These are phyloP conservation scores for Amylocystis lapponica DNA, from an alignment of 768 basidiomycete species.

Conservation along the genomic window DNA sequence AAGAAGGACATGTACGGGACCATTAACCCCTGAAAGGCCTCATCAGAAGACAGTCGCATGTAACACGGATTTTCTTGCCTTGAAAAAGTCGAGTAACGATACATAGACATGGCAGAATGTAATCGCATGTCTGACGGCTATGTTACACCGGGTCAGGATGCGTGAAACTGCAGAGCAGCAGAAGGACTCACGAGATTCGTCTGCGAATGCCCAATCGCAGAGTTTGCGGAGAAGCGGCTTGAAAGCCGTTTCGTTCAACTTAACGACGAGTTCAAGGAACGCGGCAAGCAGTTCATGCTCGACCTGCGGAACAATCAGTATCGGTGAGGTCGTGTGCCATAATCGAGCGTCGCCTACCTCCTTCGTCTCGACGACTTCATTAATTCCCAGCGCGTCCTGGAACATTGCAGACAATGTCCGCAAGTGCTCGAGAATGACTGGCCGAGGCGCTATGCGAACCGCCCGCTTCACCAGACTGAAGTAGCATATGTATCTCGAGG, in stretches of 20 bases:
- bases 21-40: conserved; percentile 60
- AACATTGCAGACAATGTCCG: conserved; percentile 72
- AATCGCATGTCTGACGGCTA: conserved; percentile 47
- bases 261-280: conserved; percentile 86
- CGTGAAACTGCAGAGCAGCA: conserved; percentile 3
- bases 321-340: background rate
- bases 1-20: conserved; percentile 86
- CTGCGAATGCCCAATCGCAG: conserved; percentile 91
- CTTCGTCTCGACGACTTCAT: too few relatives aligned
- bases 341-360: conserved; percentile 1
- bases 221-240: conserved; percentile 84
- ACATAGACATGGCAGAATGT: conserved; percentile 74
- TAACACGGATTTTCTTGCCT: conserved; percentile 41
- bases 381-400: conserved; percentile 67
- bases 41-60: background rate
- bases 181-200: conserved; percentile 38
- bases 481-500: conserved; percentile 36
- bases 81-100: conserved; percentile 80
- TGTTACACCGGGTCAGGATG: conserved; percentile 13
- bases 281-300: conserved; percentile 54
- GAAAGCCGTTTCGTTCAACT: conserved; percentile 90
- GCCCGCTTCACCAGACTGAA: conserved; percentile 65
- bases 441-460: conserved; percentile 57
- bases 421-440: conserved; percentile 59
- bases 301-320: conserved; percentile 34